A percentile compares a stretch with the other conserved stretches of the same genome.
These are phyloP conservation scores for Paraphaeosphaeria sporulosa DNA, from an alignment of 2,329 filamentous ascomycete genomes.

Conservation along the genomic window DNA sequence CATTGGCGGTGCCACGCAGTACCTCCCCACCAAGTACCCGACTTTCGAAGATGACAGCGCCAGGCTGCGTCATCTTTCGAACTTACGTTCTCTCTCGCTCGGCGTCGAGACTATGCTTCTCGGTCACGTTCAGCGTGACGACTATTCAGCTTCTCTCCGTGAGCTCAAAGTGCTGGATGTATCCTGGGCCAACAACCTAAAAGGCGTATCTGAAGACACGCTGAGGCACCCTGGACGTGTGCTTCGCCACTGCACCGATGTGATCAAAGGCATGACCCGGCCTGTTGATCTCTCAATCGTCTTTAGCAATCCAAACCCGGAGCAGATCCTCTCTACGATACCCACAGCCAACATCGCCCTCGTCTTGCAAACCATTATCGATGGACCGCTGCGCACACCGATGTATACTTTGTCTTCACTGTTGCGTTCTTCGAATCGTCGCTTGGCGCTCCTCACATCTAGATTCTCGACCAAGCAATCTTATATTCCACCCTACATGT, in stretches of 20 bases:
- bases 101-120: slow-evolving; percentile 38
- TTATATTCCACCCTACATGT: slow-evolving; percentile 47
- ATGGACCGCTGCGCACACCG: slow-evolving; percentile 26
- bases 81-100: slow-evolving; percentile 39
- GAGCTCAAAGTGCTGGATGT: slow-evolving; percentile 38
- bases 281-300: slow-evolving; percentile 12
- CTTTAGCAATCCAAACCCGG: slow-evolving; percentile 7
- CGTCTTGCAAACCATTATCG: slow-evolving; percentile 26
- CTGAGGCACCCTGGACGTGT: slow-evolving; percentile 19
- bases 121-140: slow-evolving; percentile 31
- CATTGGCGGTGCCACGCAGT: slow-evolving; percentile 30
- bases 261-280: slow-evolving; percentile 3
- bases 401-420: slow-evolving; percentile 37
- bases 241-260: slow-evolving; percentile 21
- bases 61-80: slow-evolving; percentile 30
- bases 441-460: slow-evolving; percentile 34
- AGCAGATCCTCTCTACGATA: slow-evolving; percentile 14
- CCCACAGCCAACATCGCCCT: slow-evolving; percentile 15
- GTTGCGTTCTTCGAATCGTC: slow-evolving; percentile 30
- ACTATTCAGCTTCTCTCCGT: slow-evolving; percentile 34
- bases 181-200: slow-evolving; percentile 28
- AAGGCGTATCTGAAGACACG: slow-evolving; percentile 23
- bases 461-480: slow-evolving; percentile 24
- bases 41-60: neutral
- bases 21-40: slow-evolving; percentile 6